Evolutionary conservation across 139 green algal species (phyloP), one percentile per base, ranked within the genome.

Genomic region (Volvox reticuliferus): DNA sequence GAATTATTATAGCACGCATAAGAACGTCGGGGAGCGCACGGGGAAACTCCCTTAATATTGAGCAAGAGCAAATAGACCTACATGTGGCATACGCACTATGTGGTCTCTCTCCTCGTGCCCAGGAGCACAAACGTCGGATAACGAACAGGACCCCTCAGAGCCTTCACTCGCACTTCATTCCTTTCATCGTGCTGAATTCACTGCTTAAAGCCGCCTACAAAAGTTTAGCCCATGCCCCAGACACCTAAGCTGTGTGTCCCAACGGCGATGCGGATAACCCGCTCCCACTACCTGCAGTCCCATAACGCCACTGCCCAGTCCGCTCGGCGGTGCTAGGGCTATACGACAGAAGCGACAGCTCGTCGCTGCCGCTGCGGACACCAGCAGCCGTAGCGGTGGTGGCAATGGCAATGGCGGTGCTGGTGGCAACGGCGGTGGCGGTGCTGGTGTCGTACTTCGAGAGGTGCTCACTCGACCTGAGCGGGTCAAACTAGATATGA

Each of bases 401-500:
- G 65, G 65, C 65, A 73, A 28, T 73, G 65, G 62, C 24, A n/a
- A n/a, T n/a, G 65, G 65, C 65, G 24, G 12, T 12, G 65, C 21
- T 28, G 24, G 65, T 16, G 65, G 65, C 65, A 73, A 28, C 16
- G 65, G 62, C 24, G 28, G 20, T 3, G 32, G 33, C 5, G 26
- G 63, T 16, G 68, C 35, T 28, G 83, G 83, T 37, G 14, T 3
- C 1, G 68, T 90, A 32, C 12, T 76, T 6, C 73, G 86, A 2
- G 36, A 90, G 73, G 86, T 90, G 71, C 73, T 90, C 30, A 32
- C 30, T 0, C 1, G 86, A 13, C 30, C 71, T 1, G 50, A 90
- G 69, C 71, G 86, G 37, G 92, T 44, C 19, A 98, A 98, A 83
- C 44, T 97, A 24, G 95, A 98, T 86, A 13, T 19, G 1, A 77